Base-by-base conservation (phyloP, 345 rosid species). In the Rhodamnia rubescens region DNA sequence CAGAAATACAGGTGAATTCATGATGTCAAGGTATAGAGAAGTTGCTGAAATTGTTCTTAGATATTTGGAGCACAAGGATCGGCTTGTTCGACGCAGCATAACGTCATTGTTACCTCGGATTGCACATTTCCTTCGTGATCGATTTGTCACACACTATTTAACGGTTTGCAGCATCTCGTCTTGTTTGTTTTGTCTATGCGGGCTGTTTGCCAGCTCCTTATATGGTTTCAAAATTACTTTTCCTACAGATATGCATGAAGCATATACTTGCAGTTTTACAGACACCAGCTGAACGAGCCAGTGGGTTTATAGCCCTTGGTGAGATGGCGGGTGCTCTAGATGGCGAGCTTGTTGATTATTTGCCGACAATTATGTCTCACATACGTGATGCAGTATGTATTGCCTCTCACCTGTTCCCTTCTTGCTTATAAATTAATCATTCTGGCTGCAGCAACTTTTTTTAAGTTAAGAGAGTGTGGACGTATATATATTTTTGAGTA, bases 291-390 rank as follows among this genome's bases (percentile, higher is more conserved):
- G 99, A 97, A 86, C 97, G 99, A 74, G 98, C 96, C 81, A 97
- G 98, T 89, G 99, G 98, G 57, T 97, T 97, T 89, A 91, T 94
- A 86, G 99, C 99, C 86, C 98, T 97, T 81, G 99, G 99, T 75
- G 99, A 97, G 94, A 97, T 97, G 99, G 99, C 99, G 75, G 99
- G 99, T 91, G 99, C 99, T 89, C 89, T 97, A 91, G 99, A 97
- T 85, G 99, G 98, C 88, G 98, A 97, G 88, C 98, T 97, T 89
- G 87, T 91, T 83, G 87, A 92, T 83, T 97, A 97, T 94, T 95
- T 97, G 98, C 98, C 99, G 89, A 96, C 95, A 91, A 97, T 97
- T 84, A 94, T 90, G 81, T 82, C 96, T 93, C 97, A 93, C 90
- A 92, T 97, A 86, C 98, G 94, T 82, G 99, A 97, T 89, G 99